These are phyloP conservation scores for Aspergillus clavatus DNA, from an alignment of 2,329 filamentous ascomycete species.

Conservation along the genomic window DNA sequence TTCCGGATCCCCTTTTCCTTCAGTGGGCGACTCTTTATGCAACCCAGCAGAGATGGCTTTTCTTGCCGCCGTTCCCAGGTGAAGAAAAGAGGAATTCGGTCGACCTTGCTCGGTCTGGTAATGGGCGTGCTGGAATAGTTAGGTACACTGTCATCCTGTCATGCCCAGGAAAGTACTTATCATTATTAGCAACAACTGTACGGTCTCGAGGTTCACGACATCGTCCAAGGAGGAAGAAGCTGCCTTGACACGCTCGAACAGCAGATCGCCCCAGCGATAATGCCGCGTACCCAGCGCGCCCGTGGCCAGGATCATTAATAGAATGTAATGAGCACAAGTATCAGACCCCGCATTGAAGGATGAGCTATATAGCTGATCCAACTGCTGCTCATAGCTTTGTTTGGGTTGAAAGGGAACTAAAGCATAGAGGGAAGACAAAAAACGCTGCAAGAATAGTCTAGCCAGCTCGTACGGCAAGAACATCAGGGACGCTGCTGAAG, in stretches of 20 bases:
- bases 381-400: conserved; percentile 30
- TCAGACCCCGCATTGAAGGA: conserved; percentile 30
- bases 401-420: conserved; percentile 36
- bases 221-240: conserved; percentile 38
- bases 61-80: conserved; percentile 38
- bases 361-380: conserved; percentile 34
- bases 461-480: conserved; percentile 40
- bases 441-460: conserved; percentile 37
- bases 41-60: conserved; percentile 44
- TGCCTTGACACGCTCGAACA: conserved; percentile 43
- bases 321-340: conserved; percentile 32
- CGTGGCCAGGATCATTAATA: conserved; percentile 36
- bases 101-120: conserved; percentile 43
- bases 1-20: conserved; percentile 28
- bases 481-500: conserved; percentile 26
- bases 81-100: conserved; percentile 42
- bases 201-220: conserved; percentile 42
- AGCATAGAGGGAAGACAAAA: conserved; percentile 40
- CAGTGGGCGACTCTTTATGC: conserved; percentile 39
- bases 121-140: conserved; percentile 32
- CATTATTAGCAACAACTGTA: conserved; percentile 44
- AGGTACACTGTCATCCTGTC: neutral
- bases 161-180: conserved; percentile 33
- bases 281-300: conserved; percentile 39
- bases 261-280: conserved; percentile 37